Percentiles rank a stretch among this genome's conserved stretches.
These are phyloP conservation scores for Pterulicium gracile DNA, from an alignment of 1,284 basidiomycete genomes.

Conservation along the genomic window DNA sequence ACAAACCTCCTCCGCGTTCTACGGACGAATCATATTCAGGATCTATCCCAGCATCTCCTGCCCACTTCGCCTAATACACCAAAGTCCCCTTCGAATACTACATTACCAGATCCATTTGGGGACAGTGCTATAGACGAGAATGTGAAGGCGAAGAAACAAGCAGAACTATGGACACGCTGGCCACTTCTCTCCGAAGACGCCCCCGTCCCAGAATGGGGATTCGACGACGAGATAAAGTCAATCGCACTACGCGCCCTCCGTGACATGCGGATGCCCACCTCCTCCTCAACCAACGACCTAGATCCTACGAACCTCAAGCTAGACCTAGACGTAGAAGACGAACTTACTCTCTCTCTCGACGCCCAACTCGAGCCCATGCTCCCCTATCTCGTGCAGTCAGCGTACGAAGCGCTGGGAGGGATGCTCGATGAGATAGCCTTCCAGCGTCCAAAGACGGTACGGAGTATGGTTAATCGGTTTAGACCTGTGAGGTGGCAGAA, in stretches of 20 bases:
- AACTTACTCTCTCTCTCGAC: slow-evolving; percentile 1
- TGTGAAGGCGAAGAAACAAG: slow-evolving; percentile 10
- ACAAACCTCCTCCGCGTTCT: slow-evolving; percentile 49
- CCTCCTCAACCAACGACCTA: slow-evolving; percentile 12
- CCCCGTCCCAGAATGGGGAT: slow-evolving; percentile 43
- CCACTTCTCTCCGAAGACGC: slow-evolving; percentile 48
- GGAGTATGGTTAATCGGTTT: slow-evolving; percentile 40
- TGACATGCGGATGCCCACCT: slow-evolving; percentile 2
- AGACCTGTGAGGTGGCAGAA: slow-evolving; percentile 39
- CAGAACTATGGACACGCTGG: slow-evolving; percentile 51
- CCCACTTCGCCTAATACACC: slow-evolving; percentile 9
- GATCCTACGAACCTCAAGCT: no score
- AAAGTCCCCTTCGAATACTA: slow-evolving; percentile 6
- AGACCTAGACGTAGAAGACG: not conserved
- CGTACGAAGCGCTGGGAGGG: slow-evolving; percentile 30
- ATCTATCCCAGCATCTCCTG: slow-evolving; percentile 39
- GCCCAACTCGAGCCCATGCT: slow-evolving; percentile 10
- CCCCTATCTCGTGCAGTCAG: slow-evolving; percentile 19
- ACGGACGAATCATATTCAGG: slow-evolving; percentile 38
- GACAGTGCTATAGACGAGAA: not conserved
- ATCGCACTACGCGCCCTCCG: slow-evolving; percentile 23
- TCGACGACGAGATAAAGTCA: slow-evolving; percentile 45
- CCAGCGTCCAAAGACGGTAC: slow-evolving; percentile 32
- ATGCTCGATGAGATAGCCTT: slow-evolving; percentile 33
- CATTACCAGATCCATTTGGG: not conserved